Conservation (phyloP, 768 basidiomycete species). For the Psilocybe azurescens region DNA sequence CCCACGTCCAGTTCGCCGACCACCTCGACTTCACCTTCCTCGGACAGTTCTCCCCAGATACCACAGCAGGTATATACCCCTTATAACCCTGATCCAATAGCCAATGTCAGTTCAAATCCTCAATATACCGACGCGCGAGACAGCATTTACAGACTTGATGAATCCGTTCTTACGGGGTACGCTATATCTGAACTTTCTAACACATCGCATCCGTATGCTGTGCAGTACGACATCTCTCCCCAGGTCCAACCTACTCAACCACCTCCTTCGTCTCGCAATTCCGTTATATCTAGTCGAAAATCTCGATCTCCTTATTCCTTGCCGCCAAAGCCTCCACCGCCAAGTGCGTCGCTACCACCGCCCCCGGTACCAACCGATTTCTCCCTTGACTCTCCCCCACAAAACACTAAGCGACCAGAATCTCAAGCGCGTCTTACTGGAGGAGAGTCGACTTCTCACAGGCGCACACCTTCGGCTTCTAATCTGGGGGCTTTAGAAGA, state of each 20-base stretch:
- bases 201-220: slow-evolving; percentile 59
- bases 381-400: slow-evolving; percentile 31
- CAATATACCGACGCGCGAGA: slow-evolving; percentile 35
- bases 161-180: slow-evolving; percentile 35
- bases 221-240: slow-evolving; percentile 40
- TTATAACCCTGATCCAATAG: slow-evolving; percentile 37
- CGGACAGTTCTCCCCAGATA: slow-evolving; percentile 50
- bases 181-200: slow-evolving; percentile 36
- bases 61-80: slow-evolving; percentile 38
- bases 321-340: slow-evolving; percentile 71
- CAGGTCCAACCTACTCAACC: slow-evolving; percentile 24
- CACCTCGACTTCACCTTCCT: slow-evolving; percentile 53
- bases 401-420: slow-evolving; percentile 31
- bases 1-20: slow-evolving; percentile 55
- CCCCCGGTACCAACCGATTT: slow-evolving; percentile 48
- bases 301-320: slow-evolving; percentile 61
- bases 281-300: slow-evolving; percentile 45
- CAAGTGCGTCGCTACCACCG: slow-evolving; percentile 62
- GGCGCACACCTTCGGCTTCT: slow-evolving; percentile 53
- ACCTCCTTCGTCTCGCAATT: slow-evolving; percentile 35
- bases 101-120: slow-evolving; percentile 25
- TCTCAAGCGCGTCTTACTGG: slow-evolving; percentile 31
- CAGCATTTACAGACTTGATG: slow-evolving; percentile 48
- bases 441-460: slow-evolving; percentile 40
- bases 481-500: slow-evolving; percentile 64